Evolutionary conservation across 345 rosid genomes (phyloP).

Genomic region (Adansonia digitata): DNA sequence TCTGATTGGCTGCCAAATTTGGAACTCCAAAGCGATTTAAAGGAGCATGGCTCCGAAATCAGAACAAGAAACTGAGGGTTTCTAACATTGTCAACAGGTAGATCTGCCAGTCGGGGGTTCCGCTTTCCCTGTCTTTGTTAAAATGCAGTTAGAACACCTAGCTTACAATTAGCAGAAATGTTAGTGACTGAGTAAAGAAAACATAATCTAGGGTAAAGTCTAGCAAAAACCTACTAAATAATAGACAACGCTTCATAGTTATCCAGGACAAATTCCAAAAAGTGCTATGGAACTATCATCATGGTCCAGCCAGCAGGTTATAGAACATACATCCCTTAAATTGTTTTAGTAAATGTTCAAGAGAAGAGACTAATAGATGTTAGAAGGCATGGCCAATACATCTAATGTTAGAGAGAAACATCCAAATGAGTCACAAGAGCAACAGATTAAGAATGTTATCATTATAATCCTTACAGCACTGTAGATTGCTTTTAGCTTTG

Average conservation of each 20-base stretch:
- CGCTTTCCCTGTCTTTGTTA: conserved; percentile 63
- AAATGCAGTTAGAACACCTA: conserved; percentile 19
- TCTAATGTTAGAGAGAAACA: background rate
- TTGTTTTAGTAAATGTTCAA: background rate
- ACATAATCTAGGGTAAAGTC: background rate
- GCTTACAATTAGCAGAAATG: conserved; percentile 8
- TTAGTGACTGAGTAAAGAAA: background rate
- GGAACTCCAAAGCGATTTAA: conserved; percentile 65
- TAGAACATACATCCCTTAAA: background rate
- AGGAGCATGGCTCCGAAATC: conserved; percentile 87
- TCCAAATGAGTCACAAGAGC: background rate
- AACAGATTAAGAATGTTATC: background rate
- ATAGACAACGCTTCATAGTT: background rate
- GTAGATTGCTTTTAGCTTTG: conserved; percentile 72
- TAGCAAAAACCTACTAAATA: background rate
- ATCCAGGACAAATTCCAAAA: background rate
- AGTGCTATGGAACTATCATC: conserved; percentile 1
- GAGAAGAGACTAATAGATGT: background rate
- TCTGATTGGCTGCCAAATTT: conserved; percentile 59
- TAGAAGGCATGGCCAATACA: background rate
- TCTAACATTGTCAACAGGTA: conserved; percentile 56
- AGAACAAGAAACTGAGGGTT: conserved; percentile 77
- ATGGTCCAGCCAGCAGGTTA: background rate
- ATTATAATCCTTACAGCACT: conserved; percentile 58
- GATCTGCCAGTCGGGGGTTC: conserved; percentile 58